Percentiles rank a stretch among this genome's conserved stretches.
These are phyloP conservation scores for Omphalea diandra DNA, from an alignment of 441 rosid genomes.

Conservation along the genomic window DNA sequence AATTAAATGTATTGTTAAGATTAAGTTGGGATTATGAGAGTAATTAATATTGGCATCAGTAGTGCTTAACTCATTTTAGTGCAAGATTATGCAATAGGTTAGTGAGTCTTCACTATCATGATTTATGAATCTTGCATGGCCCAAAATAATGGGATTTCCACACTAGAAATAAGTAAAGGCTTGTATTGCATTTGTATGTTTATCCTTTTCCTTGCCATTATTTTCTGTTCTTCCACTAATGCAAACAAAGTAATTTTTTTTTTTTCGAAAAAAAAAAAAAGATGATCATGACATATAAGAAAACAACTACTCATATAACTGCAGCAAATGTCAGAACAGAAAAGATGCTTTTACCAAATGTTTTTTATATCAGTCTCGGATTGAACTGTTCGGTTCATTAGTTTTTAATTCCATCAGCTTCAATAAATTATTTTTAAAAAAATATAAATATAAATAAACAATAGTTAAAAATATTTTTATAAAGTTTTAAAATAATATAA, in stretches of 20 bases:
- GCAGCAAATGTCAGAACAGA: not conserved
- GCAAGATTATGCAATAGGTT: not conserved
- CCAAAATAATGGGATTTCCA: not conserved
- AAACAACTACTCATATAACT: not conserved
- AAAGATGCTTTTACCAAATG: not conserved
- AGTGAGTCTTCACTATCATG: not conserved
- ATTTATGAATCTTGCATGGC: conserved; percentile 8
- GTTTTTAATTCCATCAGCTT: no score
- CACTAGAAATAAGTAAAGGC: not conserved
- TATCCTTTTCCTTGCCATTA: no score
- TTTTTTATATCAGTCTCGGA: no score
- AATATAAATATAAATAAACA: no score
- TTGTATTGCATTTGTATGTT: not conserved
- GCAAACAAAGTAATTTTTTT: no score
- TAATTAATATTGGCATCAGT: not conserved
- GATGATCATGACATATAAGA: not conserved
- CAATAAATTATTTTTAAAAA: no score
- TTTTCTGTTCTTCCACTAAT: no score
- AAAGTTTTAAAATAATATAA: no score
- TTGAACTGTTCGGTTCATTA: no score
- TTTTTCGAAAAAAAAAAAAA: not conserved
- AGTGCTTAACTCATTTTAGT: not conserved
- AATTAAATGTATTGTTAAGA: not conserved
- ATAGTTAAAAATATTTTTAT: no score
- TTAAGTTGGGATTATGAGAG: no score